Base-by-base conservation (phyloP, 2,329 filamentous ascomycete species). In the Keithomyces neogunnii region DNA sequence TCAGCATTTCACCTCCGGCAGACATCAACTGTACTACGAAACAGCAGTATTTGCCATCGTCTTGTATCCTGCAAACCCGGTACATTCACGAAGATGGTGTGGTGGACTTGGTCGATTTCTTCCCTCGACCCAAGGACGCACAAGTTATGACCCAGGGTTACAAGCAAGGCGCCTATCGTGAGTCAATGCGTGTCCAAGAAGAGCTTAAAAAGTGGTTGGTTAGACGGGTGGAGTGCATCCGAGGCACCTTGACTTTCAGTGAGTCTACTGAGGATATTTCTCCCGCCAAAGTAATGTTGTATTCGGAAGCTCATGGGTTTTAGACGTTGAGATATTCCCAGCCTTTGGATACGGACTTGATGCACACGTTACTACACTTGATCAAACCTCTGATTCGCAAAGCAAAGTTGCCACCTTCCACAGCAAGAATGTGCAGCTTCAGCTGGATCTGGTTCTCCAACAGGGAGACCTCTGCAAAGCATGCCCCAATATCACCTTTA, bases 61-160 rank as follows among this genome's bases (percentile, higher is more conserved):
- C 84, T 46, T 89, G 87, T 59, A 84, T 90, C 53, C 72, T 90
- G 2, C 84, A 89, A 64, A 90, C 87, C 1, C 76, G 86, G n/a
- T 89, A 86, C 64, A 85, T 89, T 56, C 80, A 85, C 56, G 86
- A 90, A 58, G 80, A 86, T 51, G 87, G 86, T 1, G 86, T 89
- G 1, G 79, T 86, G 9, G 85, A 87, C 51, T 64, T 90, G 32
- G 73, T 87, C 13, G 86, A 90, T 63, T 90, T 89, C 68, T 89
- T 90, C 57, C 86, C 86, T 0, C 76, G 86, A 1, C 84, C 85
- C 9, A 82, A 80, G 61, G 80, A 75, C 48, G 75, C 76, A 33
- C 70, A 71, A 40, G 75, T 82, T 31, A 65, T 81, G 19, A 68
- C 71, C 49, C 73, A 73, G 57, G 66, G 66, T 5, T 66, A 67